A percentile compares a stretch with the other conserved stretches of the same genome.
Conservation (phyloP, 1,139 yeast genomes). For the Geotrichum carabidarum region DNA sequence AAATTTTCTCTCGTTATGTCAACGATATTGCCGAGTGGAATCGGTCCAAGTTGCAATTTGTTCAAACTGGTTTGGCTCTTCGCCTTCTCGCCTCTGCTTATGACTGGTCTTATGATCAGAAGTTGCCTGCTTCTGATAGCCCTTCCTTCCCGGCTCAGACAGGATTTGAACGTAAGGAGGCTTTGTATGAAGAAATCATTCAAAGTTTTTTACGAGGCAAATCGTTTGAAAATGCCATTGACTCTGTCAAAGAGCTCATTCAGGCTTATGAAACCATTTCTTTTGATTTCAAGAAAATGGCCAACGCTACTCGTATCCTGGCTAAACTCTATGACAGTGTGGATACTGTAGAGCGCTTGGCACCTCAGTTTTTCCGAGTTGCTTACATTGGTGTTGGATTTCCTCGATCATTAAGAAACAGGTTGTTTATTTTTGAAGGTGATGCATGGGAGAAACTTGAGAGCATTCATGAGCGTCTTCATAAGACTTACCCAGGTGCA, state of each 20-base stretch:
- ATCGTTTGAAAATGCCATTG: slow-evolving; percentile 71
- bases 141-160: slow-evolving; percentile 77
- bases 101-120: slow-evolving; percentile 63
- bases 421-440: slow-evolving; percentile 82
- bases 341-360: slow-evolving; percentile 61
- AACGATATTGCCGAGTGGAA: slow-evolving; percentile 69
- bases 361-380: slow-evolving; percentile 76
- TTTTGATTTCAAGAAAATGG: slow-evolving; percentile 71
- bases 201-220: slow-evolving; percentile 65
- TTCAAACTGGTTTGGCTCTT: slow-evolving; percentile 79
- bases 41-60: slow-evolving; percentile 54
- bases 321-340: slow-evolving; percentile 63
- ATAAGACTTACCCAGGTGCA: slow-evolving; percentile 78
- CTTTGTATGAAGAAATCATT: slow-evolving; percentile 66
- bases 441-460: slow-evolving; percentile 83
- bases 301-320: slow-evolving; percentile 65
- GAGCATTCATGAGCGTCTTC: slow-evolving; percentile 71
- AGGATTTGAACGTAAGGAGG: slow-evolving; percentile 76
- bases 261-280: slow-evolving; percentile 69
- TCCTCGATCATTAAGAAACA: slow-evolving; percentile 69
- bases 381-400: slow-evolving; percentile 81
- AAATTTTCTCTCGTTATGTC: slow-evolving; percentile 70
- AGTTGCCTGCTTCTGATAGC: slow-evolving; percentile 53
- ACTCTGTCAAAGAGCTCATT: slow-evolving; percentile 69
- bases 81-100: slow-evolving; percentile 74